Conservation (phyloP, 1,284 basidiomycete genomes). For the Omphalotus olearius region DNA sequence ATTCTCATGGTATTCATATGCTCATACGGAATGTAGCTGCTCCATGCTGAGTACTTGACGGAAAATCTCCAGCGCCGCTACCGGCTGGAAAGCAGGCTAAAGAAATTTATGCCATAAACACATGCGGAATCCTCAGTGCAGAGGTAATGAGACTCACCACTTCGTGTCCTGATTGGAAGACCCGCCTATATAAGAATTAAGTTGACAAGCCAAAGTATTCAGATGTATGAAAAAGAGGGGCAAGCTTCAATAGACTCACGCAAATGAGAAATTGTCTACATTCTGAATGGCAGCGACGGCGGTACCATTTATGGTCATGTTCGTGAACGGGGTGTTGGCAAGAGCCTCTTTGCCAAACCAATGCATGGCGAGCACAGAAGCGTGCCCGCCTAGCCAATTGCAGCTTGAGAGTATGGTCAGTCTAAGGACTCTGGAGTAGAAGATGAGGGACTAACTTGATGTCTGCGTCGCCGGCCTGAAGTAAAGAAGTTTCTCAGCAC, state of each 20-base stretch:
- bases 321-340: constrained; percentile 45
- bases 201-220: neutral
- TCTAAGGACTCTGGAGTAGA: neutral
- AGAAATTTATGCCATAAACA: neutral
- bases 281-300: constrained; percentile 56
- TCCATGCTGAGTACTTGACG: constrained; percentile 47
- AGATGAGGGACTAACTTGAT: constrained; percentile 44
- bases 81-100: constrained; percentile 57
- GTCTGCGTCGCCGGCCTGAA: constrained; percentile 60
- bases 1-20: neutral
- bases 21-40: constrained; percentile 50
- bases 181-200: constrained; percentile 31
- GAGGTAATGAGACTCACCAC: constrained; percentile 37
- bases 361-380: constrained; percentile 52
- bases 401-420: constrained; percentile 33
- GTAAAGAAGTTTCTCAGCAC: neutral
- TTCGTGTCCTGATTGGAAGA: constrained; percentile 55
- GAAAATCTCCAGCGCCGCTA: constrained; percentile 52
- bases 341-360: constrained; percentile 54
- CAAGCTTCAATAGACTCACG: constrained; percentile 32
- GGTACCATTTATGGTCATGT: constrained; percentile 50
- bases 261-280: constrained; percentile 62
- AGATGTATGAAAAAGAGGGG: neutral
- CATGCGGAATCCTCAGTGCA: neutral
- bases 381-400: constrained; percentile 60